Base-by-base conservation (phyloP, 352 stramenopile genomes). In the Aphanomyces cochlioides region DNA sequence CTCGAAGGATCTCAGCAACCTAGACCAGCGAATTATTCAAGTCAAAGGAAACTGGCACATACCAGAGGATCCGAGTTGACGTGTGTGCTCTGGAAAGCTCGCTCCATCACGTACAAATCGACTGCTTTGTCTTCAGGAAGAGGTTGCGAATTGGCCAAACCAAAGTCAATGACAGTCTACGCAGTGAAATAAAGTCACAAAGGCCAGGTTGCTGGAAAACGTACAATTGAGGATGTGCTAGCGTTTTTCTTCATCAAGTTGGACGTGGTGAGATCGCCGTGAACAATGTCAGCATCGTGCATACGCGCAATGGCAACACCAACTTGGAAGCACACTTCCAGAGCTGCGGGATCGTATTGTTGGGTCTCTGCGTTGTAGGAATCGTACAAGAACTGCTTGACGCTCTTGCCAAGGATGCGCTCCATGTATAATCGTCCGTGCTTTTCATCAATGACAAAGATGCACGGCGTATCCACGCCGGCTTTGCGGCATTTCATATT, bases 221-320 rank as follows among this genome's bases (percentile, higher is more conserved):
- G 34, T 70, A 70, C 64, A 34, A 70, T 70, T 15, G 28, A 28
- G 28, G 28, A 28, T 28, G 64, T 48, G n/a, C 5, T 70, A 8
- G 21, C 8, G 17, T 61, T 28, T 13, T 70, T 70, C 54, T 70
- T 70, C 87, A 98, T 94, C 75, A 97, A 89, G 72, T 98, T 98
- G 54, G 91, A 98, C 34, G 93, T 97, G 47, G 91, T 98, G 50
- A 98, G 78, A 75, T 98, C 93, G 56, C 93, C 93, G 72, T 98
- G 93, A 57, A 98, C 87, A 72, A 97, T 88, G 68, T 96, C 89
- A 28, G 90, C 79, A 78, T 96, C 88, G 75, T 98, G 91, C 82
- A 98, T 94, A 72, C 89, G 91, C 39, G 84, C 93, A 69, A 98
- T 89, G n/a, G 93, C 80, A 67, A 79, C 79, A 28, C 93, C 93